These are phyloP conservation scores for Ceratobasidium theobromae DNA, from an alignment of 1,284 basidiomycete species.

Conservation along the genomic window DNA sequence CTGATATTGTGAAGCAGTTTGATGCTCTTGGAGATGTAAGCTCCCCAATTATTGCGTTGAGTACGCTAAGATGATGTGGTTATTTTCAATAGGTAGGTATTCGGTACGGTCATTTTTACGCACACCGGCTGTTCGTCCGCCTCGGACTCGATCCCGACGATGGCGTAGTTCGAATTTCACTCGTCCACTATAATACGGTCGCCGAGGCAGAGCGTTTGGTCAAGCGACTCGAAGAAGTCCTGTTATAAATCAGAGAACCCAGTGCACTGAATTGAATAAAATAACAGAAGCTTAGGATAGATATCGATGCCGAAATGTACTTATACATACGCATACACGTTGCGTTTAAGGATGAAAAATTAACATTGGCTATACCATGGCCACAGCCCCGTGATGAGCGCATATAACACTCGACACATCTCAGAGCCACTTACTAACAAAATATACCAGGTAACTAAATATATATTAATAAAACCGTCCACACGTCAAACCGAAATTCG, in stretches of 20 bases:
- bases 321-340: too few species aligned
- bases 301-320: too few species aligned
- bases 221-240: conserved; percentile 53
- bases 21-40: conserved; percentile 61
- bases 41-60: conserved; percentile 35
- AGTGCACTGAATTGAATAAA: not conserved
- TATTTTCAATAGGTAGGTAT: conserved; percentile 63
- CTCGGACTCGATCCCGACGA: conserved; percentile 55
- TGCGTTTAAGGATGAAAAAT: too few species aligned
- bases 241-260: not conserved
- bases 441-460: too few species aligned
- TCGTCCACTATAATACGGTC: conserved; percentile 81
- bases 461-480: too few species aligned
- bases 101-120: conserved; percentile 78
- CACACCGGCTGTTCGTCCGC: conserved; percentile 64
- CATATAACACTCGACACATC: too few species aligned
- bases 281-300: too few species aligned
- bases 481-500: too few species aligned
- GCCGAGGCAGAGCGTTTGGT: conserved; percentile 65
- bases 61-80: not conserved
- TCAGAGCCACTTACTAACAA: too few species aligned
- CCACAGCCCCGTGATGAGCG: too few species aligned
- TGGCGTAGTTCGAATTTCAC: conserved; percentile 70
- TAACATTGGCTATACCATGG: too few species aligned
- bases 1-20: conserved; percentile 55